A percentile compares a stretch with the other conserved stretches of the same genome.
These are phyloP conservation scores for Melocanna baccifera DNA, from an alignment of 176 grass and related monocot genomes.

Conservation along the genomic window DNA sequence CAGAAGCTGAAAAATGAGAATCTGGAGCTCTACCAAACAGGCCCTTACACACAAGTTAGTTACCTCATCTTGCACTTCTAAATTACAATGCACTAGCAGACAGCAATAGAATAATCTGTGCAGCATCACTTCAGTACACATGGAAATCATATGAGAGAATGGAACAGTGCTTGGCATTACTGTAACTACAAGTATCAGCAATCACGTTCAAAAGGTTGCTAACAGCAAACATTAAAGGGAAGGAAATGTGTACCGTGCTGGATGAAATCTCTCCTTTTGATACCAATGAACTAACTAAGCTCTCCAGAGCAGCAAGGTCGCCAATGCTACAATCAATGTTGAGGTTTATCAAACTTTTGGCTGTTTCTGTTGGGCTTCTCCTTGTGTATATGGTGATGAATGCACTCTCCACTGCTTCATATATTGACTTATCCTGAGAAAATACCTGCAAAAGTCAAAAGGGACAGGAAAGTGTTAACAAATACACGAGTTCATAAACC, in stretches of 20 bases:
- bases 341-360: conserved; percentile 73
- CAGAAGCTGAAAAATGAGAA: no score
- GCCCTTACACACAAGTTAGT: neutral
- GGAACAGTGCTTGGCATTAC: neutral
- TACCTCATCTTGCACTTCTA: neutral
- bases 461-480: conserved; percentile 3
- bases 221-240: conserved; percentile 13
- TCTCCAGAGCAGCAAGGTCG: conserved; percentile 81
- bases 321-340: conserved; percentile 74
- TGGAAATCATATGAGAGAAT: neutral
- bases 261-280: conserved; percentile 79
- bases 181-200: neutral
- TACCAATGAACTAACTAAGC: conserved; percentile 78
- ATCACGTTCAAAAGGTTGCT: conserved; percentile 8
- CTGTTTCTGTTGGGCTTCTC: conserved; percentile 79
- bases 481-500: conserved; percentile 9
- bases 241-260: conserved; percentile 53
- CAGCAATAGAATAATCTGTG: neutral
- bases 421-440: conserved; percentile 96
- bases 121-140: neutral
- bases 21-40: no score
- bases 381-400: conserved; percentile 80
- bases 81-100: conserved; percentile 5
- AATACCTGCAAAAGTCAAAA: conserved; percentile 63
- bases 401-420: conserved; percentile 94